A percentile compares a stretch with the other conserved stretches of the same genome.
These are phyloP conservation scores for Pittosporum tobira DNA, from an alignment of 129 eudicot genomes.

Conservation along the genomic window DNA sequence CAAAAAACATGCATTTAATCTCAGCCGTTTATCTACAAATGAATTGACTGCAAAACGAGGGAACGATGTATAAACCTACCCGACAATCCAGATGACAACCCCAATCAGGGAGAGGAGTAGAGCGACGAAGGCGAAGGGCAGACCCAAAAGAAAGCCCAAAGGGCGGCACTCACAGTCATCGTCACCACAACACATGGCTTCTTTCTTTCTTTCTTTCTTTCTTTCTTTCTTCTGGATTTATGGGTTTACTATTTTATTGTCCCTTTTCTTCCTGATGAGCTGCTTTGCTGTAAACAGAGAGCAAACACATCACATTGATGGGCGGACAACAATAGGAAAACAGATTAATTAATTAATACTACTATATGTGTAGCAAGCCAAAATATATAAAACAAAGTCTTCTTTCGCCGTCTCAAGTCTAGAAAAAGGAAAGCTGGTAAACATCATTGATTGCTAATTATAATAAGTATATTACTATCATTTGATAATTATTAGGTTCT, in stretches of 20 bases:
- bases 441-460: too few species aligned
- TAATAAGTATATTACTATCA: too few species aligned
- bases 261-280: background rate
- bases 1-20: too few species aligned
- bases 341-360: background rate
- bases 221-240: background rate
- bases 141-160: slow-evolving; percentile 68
- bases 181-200: slow-evolving; percentile 36
- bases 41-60: too few species aligned
- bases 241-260: background rate
- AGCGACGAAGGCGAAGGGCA: slow-evolving; percentile 74
- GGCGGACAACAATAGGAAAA: background rate
- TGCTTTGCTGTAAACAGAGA: background rate
- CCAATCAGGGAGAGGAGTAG: slow-evolving; percentile 71
- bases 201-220: background rate
- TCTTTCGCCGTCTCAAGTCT: too few species aligned
- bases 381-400: background rate
- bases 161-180: slow-evolving; percentile 77
- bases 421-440: too few species aligned
- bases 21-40: too few species aligned
- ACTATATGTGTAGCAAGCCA: background rate
- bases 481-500: too few species aligned
- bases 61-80: too few species aligned
- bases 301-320: background rate
- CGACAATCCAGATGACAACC: slow-evolving; percentile 71